Evolutionary conservation across 352 stramenopile genomes (phyloP), one percentile per base, ranked within the genome.

Genomic region (Globisporangium alternatum): DNA sequence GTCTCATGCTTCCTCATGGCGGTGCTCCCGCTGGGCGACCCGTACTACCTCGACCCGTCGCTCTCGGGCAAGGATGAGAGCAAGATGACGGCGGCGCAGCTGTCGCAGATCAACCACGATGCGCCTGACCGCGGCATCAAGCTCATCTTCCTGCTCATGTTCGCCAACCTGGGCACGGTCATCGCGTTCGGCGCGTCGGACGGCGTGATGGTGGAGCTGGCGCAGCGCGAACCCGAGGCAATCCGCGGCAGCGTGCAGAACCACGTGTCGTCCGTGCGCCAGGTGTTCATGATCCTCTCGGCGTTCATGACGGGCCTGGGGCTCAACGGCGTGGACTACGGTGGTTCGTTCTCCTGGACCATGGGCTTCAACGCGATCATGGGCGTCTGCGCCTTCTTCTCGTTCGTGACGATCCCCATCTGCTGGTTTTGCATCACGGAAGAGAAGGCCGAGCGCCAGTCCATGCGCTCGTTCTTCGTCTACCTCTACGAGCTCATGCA

Each of bases 91-190:
- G 0, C 25, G 0, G 70, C 70, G n/a, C 75, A 83, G 35, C 62
- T 71, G 22, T 68, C 57, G 1, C 58, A 67, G 31, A 72, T 85
- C 53, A 85, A 86, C 66, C 44, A 61, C 28, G 65, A 83, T 56
- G 80, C 80, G 0, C 69, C 70, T 1, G 56, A 77, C 44, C 63
- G 65, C 17, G 80, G 80, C 6, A 71, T 74, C 49, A 81, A 83
- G 60, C 77, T 82, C 70, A 75, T 89, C 15, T 54, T 89, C 39
- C 69, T 87, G 35, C 79, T 96, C 62, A 81, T 91, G 56, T 51
- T 92, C 3, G 84, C 88, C 2, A 88, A 89, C 57, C 21, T 93
- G 25, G 86, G 86, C 39, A 88, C 86, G 37, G 81, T 94, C 45
- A 87, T 93, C 49, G 81, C 85, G 12, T 87, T 90, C 66, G 78